Conservation (phyloP, 129 eudicot species). For the Flaveria bidentis region DNA sequence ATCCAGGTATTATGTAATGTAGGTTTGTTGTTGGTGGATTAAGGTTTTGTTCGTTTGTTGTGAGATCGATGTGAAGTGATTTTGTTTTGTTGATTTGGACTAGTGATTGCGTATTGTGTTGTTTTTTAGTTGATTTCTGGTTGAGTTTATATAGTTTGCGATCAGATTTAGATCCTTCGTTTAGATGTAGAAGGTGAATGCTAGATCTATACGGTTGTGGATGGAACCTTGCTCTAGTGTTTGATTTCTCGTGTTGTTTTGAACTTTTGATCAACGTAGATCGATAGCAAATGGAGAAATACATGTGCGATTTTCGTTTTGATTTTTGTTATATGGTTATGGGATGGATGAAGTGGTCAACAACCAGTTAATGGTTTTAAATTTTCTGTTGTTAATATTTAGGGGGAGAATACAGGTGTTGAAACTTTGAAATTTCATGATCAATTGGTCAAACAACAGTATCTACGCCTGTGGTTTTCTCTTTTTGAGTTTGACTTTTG, state of each 20-base stretch:
- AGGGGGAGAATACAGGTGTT: background rate
- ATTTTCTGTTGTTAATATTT: background rate
- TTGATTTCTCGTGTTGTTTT: background rate
- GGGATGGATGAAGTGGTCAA: conserved; percentile 7
- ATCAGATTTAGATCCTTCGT: conserved; percentile 15
- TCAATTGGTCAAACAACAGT: conserved; percentile 8
- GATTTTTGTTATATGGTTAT: background rate
- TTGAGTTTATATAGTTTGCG: background rate
- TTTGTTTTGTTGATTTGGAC: background rate
- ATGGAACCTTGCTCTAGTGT: background rate
- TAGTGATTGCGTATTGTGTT: background rate
- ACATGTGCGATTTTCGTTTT: background rate
- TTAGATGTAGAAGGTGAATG: background rate
- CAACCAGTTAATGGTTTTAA: background rate
- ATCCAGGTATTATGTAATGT: conserved; percentile 61
- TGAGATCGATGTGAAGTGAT: too few relatives aligned
- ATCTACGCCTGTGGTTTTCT: conserved; percentile 21
- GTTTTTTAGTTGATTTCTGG: background rate
- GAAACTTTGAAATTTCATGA: conserved; percentile 3
- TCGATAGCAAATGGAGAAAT: background rate
- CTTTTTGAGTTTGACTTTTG: conserved; percentile 2
- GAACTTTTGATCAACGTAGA: conserved; percentile 11
- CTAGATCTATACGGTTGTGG: conserved; percentile 23
- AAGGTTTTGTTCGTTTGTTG: background rate
- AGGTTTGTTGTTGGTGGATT: background rate